Evolutionary conservation across 2,329 filamentous ascomycete species (phyloP).

Genomic region (Xylariaceae sp.): DNA sequence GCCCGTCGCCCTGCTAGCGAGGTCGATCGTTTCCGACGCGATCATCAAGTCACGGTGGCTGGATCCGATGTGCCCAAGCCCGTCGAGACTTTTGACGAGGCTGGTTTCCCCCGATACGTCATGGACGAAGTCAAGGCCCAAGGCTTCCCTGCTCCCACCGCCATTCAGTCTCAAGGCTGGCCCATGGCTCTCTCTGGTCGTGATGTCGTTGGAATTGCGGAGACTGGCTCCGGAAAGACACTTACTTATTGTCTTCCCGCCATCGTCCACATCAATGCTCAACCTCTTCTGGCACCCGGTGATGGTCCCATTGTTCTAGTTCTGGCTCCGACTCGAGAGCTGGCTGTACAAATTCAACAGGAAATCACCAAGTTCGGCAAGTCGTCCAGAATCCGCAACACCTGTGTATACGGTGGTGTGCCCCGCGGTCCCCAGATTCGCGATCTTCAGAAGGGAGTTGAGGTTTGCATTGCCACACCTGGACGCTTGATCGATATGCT

Average conservation of each 20-base stretch:
- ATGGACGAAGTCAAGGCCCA: slow-evolving; percentile 99
- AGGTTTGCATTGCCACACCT: slow-evolving; percentile 97
- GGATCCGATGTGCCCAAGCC: slow-evolving; percentile 84
- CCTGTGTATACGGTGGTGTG: slow-evolving; percentile 98
- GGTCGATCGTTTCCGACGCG: slow-evolving; percentile 81
- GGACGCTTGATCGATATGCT: slow-evolving; percentile 98
- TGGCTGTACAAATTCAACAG: slow-evolving; percentile 97
- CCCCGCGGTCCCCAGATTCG: slow-evolving; percentile 96
- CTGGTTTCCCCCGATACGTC: slow-evolving; percentile 93
- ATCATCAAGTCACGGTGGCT: slow-evolving; percentile 78
- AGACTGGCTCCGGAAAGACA: slow-evolving; percentile 99
- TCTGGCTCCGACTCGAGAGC: slow-evolving; percentile 91
- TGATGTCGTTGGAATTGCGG: slow-evolving; percentile 97
- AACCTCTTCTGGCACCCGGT: slow-evolving; percentile 89
- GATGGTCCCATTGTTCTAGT: slow-evolving; percentile 97
- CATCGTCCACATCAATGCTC: slow-evolving; percentile 99
- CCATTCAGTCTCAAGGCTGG: slow-evolving; percentile 98
- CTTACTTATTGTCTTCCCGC: slow-evolving; percentile 96
- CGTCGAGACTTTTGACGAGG: slow-evolving; percentile 96
- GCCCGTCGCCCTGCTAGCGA: slow-evolving; percentile 69
- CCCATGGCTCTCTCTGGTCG: slow-evolving; percentile 98
- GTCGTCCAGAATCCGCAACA: slow-evolving; percentile 96
- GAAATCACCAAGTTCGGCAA: slow-evolving; percentile 99
- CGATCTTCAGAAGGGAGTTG: slow-evolving; percentile 89
- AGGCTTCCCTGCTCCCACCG: slow-evolving; percentile 87